phyloP scores from a whole-genome alignment of 352 stramenopile genomes.

The Globisporangium perplexum region DNA sequence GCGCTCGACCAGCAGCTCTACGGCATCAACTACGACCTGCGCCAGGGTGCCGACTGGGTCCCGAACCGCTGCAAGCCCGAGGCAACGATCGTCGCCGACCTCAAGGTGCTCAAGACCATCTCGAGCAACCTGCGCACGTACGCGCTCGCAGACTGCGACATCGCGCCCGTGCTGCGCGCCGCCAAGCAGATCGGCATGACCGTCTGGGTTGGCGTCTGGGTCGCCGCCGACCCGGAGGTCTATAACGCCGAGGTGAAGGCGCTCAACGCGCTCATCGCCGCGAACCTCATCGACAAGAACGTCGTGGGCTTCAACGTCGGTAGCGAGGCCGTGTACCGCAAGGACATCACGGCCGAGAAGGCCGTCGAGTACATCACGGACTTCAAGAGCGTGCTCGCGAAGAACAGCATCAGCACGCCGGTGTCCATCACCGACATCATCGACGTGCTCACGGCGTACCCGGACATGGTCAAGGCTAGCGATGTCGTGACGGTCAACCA shows the following conservation, averaged over 20 bases:
- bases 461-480: slow-evolving; percentile 62
- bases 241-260: slow-evolving; percentile 62
- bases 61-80: slow-evolving; percentile 66
- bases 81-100: slow-evolving; percentile 57
- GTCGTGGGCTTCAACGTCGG: slow-evolving; percentile 84
- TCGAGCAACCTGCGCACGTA: slow-evolving; percentile 80
- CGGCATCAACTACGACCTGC: slow-evolving; percentile 82
- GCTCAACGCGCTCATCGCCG: slow-evolving; percentile 55
- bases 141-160: slow-evolving; percentile 72
- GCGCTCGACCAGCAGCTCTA: slow-evolving; percentile 73
- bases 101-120: slow-evolving; percentile 59
- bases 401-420: slow-evolving; percentile 47
- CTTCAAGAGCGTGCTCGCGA: slow-evolving; percentile 65
- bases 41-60: slow-evolving; percentile 75
- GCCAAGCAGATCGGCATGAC: slow-evolving; percentile 68
- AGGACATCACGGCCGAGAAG: slow-evolving; percentile 64
- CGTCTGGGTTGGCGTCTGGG: slow-evolving; percentile 82
- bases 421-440: slow-evolving; percentile 82
- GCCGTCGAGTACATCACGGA: slow-evolving; percentile 65
- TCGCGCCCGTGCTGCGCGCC: slow-evolving; percentile 51
- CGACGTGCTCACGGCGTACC: slow-evolving; percentile 71
- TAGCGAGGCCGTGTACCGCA: slow-evolving; percentile 76
- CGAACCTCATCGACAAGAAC: slow-evolving; percentile 65
- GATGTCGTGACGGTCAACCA: slow-evolving; percentile 83
- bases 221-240: slow-evolving; percentile 53